A percentile compares a stretch with the other conserved stretches of the same genome.
phyloP scores from a whole-genome alignment of 208 protist genomes.

The Acanthamoeba comandoni region DNA sequence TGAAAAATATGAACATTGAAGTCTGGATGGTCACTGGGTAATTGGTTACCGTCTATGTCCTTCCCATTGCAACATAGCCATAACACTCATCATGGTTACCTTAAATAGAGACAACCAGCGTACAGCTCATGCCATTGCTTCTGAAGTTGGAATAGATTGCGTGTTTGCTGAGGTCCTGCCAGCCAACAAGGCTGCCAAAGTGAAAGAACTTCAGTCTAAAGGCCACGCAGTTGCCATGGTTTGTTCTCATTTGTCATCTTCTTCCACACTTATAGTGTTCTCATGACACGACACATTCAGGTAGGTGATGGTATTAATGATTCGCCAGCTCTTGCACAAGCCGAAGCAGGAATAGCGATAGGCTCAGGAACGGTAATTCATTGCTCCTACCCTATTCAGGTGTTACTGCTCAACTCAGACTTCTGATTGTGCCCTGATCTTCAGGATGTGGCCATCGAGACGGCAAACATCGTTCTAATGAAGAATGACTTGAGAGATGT shows the following conservation, averaged over 20 bases:
- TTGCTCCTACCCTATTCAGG: too few relatives aligned
- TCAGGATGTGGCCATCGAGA: conserved; percentile 91
- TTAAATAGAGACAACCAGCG: conserved; percentile 72
- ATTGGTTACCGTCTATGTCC: too few relatives aligned
- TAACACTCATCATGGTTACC: conserved; percentile 92
- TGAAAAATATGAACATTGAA: conserved; percentile 79
- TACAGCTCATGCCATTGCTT: conserved; percentile 42
- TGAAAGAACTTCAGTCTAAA: conserved; percentile 75
- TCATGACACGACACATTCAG: too few relatives aligned
- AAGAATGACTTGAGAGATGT: conserved; percentile 87
- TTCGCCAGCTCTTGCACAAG: conserved; percentile 87
- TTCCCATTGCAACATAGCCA: too few relatives aligned
- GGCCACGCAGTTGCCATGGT: conserved; percentile 87
- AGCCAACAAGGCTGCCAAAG: conserved; percentile 89
- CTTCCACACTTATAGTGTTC: too few relatives aligned
- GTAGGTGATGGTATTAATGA: conserved; percentile 93
- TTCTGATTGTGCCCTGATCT: too few relatives aligned
- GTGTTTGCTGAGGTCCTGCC: conserved; percentile 91
- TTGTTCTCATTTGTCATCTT: too few relatives aligned
- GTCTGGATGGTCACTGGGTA: conserved; percentile 80
- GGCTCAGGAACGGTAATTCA: conserved; percentile 89
- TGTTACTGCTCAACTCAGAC: too few relatives aligned
- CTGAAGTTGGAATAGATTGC: conserved; percentile 90
- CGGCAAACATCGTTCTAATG: conserved; percentile 90
- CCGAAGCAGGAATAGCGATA: conserved; percentile 92